A percentile compares a stretch with the other conserved stretches of the same genome.
Conservation (phyloP, 371 early-diverging fungal genomes). For the Rhizopus microsporus region DNA sequence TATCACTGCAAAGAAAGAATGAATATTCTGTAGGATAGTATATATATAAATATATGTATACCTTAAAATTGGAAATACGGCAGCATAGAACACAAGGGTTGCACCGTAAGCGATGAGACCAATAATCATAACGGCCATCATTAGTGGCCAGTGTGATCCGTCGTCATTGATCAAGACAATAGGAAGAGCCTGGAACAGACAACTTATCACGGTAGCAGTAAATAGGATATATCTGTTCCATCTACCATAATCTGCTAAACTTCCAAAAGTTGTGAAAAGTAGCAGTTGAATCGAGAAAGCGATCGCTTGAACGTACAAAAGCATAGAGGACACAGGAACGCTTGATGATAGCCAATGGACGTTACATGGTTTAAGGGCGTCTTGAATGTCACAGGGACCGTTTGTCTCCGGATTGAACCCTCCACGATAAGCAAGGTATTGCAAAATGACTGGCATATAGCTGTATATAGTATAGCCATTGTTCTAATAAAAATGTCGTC, state of each 20-base stretch:
- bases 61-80: conserved; percentile 52
- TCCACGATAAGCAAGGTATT: conserved; percentile 37
- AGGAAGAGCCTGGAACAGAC: conserved; percentile 43
- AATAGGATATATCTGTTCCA: conserved; percentile 50
- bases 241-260: conserved; percentile 48
- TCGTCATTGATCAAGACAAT: conserved; percentile 42
- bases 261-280: conserved; percentile 46
- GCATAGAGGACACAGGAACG: conserved; percentile 47
- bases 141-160: conserved; percentile 42
- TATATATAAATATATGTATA: conserved; percentile 9
- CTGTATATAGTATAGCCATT: conserved; percentile 51
- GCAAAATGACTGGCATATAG: conserved; percentile 48
- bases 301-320: conserved; percentile 51
- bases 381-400: conserved; percentile 32
- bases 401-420: conserved; percentile 35
- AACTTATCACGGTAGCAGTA: conserved; percentile 39
- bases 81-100: conserved; percentile 51
- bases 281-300: conserved; percentile 48
- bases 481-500: conserved; percentile 20
- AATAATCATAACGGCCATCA: conserved; percentile 48
- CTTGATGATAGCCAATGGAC: conserved; percentile 29
- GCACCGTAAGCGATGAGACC: conserved; percentile 50
- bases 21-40: not conserved
- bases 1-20: conserved; percentile 26
- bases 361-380: conserved; percentile 34